Conservation (phyloP, 257 asterid genomes). For the Hygrophila difformis region DNA sequence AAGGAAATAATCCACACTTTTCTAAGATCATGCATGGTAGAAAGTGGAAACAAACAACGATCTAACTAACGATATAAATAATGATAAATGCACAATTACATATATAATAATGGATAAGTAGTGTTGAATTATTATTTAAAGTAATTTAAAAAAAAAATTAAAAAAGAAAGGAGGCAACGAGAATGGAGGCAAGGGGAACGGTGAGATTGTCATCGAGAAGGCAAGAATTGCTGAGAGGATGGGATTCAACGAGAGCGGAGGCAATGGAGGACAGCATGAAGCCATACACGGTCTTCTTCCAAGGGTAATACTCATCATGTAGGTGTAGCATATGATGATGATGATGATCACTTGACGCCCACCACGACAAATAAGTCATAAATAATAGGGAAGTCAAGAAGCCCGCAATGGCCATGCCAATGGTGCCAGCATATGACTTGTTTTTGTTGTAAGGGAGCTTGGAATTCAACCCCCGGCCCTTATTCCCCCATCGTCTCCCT, state of each 20-base stretch:
- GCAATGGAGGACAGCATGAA: slow-evolving; percentile 37
- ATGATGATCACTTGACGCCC: too few relatives aligned
- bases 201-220: slow-evolving; percentile 47
- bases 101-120: too few relatives aligned
- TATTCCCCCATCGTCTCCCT: slow-evolving; percentile 52
- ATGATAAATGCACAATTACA: too few relatives aligned
- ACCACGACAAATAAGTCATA: too few relatives aligned
- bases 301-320: too few relatives aligned
- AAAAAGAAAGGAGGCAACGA: slow-evolving; percentile 9
- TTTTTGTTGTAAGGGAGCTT: slow-evolving; percentile 50
- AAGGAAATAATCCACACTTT: too few relatives aligned
- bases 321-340: too few relatives aligned
- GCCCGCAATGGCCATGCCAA: slow-evolving; percentile 44
- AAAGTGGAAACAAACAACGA: too few relatives aligned
- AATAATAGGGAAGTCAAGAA: slow-evolving; percentile 43
- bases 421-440: slow-evolving; percentile 43
- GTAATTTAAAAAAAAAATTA: neutral
- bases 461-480: too few relatives aligned
- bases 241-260: slow-evolving; percentile 49
- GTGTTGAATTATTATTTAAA: too few relatives aligned
- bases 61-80: too few relatives aligned
- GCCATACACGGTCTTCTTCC: slow-evolving; percentile 24
- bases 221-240: slow-evolving; percentile 39
- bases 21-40: too few relatives aligned
- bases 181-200: slow-evolving; percentile 41